phyloP scores from a whole-genome alignment of 768 basidiomycete genomes.

The Cantharellus cinnabarinus region DNA sequence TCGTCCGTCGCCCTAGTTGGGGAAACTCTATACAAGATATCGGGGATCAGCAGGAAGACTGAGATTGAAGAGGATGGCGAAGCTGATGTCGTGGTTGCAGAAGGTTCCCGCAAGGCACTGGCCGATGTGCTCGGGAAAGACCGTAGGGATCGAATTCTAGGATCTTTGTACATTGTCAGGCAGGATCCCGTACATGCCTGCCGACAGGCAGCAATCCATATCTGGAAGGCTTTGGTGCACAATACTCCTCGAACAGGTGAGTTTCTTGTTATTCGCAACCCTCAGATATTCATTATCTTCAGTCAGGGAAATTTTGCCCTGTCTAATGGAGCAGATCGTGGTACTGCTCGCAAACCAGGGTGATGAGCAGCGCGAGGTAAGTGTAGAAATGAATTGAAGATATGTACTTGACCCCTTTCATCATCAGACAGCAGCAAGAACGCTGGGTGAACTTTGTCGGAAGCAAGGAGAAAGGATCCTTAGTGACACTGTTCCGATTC shows the following conservation, averaged over 20 bases:
- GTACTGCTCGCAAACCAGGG: slow-evolving; percentile 58
- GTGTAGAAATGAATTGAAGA: slow-evolving; percentile 1
- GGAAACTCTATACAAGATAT: slow-evolving; percentile 88
- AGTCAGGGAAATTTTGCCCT: slow-evolving; percentile 81
- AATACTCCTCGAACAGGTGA: slow-evolving; percentile 81
- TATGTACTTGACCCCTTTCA: neutral
- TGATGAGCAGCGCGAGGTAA: slow-evolving; percentile 77
- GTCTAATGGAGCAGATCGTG: slow-evolving; percentile 62
- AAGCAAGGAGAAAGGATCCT: slow-evolving; percentile 90
- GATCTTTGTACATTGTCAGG: slow-evolving; percentile 77
- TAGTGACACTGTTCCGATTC: slow-evolving; percentile 59
- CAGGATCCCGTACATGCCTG: slow-evolving; percentile 84
- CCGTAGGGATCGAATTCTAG: slow-evolving; percentile 75
- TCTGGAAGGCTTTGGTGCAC: slow-evolving; percentile 95
- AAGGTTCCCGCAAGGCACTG: slow-evolving; percentile 68
- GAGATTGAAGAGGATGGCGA: slow-evolving; percentile 60
- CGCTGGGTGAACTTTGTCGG: slow-evolving; percentile 72
- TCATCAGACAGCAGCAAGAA: slow-evolving; percentile 64
- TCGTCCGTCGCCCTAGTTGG: slow-evolving; percentile 91
- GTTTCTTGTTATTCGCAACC: slow-evolving; percentile 7
- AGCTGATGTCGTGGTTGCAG: slow-evolving; percentile 43
- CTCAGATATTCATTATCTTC: slow-evolving; percentile 6
- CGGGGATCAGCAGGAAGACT: slow-evolving; percentile 81
- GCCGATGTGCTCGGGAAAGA: slow-evolving; percentile 75
- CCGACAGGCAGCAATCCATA: slow-evolving; percentile 77